Evolutionary conservation across 2,329 filamentous ascomycete genomes (phyloP), one percentile per base, ranked within the genome.

Genomic region (Nannizzia gypsea): DNA sequence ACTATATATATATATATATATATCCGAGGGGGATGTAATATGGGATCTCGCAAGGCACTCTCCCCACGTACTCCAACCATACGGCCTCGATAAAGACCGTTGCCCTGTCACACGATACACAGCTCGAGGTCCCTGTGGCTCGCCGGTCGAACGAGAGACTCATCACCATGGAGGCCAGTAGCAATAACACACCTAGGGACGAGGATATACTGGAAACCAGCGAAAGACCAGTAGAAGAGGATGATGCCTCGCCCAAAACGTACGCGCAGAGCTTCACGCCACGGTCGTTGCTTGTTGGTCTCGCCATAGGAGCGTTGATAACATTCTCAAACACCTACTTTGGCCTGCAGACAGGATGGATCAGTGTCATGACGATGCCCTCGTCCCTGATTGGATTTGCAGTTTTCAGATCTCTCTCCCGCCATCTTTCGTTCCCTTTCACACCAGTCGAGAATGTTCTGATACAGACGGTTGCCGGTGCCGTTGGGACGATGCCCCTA

Each of bases 241-340:
- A 54, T 5, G 26, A 54, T 34, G 26, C 11, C 24, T 26, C 54
- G 15, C 34, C 20, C 54, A 15, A 40, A 17, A 69, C 69, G 31
- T 71, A 72, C 36, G 64, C 72, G 17, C 72, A 74, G 63, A 90
- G 90, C 76, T 96, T 99, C 75, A 97, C 93, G 0, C 61, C 86
- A 26, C 86, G 93, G 60, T 90, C 90, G 57, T 80, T 97, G 42
- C 70, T 84, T 3, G 89, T 89, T 28, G 93, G 93, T 15, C 78
- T 95, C 4, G 77, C 83, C 2, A 93, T 99, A 64, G 93, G 93
- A 44, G 83, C 93, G 3, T 79, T 97, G 59, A 96, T 97, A 68
- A 93, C 89, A 70, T 96, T 96, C 72, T 95, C 89, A 58, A 99
- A 99, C 71, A 96, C 95, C 79, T 99, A 97, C 73, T 99, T 99